Base-by-base conservation (phyloP, 2,329 filamentous ascomycete species). In the Tolypocladium amazonense region DNA sequence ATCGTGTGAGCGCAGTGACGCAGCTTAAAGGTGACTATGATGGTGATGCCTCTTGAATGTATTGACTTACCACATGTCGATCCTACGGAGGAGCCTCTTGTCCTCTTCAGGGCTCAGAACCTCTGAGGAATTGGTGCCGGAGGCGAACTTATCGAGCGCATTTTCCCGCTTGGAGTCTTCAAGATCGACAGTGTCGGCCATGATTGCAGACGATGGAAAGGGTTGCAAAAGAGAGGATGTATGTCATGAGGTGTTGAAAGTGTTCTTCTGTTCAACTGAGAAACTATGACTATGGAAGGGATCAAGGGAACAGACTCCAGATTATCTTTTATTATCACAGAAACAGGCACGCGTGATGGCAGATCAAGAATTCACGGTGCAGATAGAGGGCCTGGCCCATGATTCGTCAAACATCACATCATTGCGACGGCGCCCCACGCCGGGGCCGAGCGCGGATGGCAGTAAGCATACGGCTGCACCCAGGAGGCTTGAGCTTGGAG, bases 81-180 rank as follows among this genome's bases (percentile, higher is more conserved):
- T 87, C 58, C 76, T 81, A 23, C 77, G 72, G n/a, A 88, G 67
- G 20, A 88, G 67, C n/a, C 81, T 73, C 63, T 78, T 81, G 64
- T 83, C 67, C 37, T 71, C 70, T 12, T 68, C 66, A 3, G 58
- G 56, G 6, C 58, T 65, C 7, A 69, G 54, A 23, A 62, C 62
- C 56, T 66, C 59, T 6, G 55, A 8, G 12, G 35, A 39, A 38
- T 27, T 14, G 37, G 25, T 14, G 12, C 37, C 57, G 18, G 27
- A 14, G 23, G 38, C 23, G 50, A 12, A 9, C n/a, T 41, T 25
- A 4, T 53, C 47, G 14, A n/a, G n/a, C n/a, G 3, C 27, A 15
- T 54, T 55, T 20, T 7, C 5, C 33, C 18, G 39, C 20, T 12
- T 30, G 11, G n/a, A 6, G 4, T 57, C 43, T 23, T 25, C n/a